Evolutionary conservation across 257 asterid genomes (phyloP), one percentile per base, ranked within the genome.

Genomic region (Prunella vulgaris): DNA sequence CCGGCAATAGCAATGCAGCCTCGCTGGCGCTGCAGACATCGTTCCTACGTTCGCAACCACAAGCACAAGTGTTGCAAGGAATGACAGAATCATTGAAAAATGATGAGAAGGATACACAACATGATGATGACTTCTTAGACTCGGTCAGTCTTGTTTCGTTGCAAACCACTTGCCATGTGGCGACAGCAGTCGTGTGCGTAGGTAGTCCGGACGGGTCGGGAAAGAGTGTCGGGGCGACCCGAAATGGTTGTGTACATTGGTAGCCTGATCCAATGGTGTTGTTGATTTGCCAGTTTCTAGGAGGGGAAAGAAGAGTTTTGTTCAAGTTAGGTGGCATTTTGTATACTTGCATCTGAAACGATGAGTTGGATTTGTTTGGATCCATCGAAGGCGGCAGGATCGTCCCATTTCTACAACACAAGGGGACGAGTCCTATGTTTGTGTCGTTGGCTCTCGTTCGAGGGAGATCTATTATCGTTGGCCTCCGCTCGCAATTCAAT

Each of bases 61-160:
- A 90, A 0, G 96, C 95, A 5, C 96, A 90, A 0, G 93, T 86
- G 33, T 76, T 80, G 85, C 97, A 90, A 5, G 97, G 97, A 21
- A 90, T 25, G 2, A 84, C 83, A 2, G 97, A 86, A 7, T 86
- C 87, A 1, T 87, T 84, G 75, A 81, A 90, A 81, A 81, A 90
- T 0, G 97, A 68, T 0, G 97, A 87, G 72, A 90, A 87, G 5
- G 93, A 83, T 2, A 90, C 97, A 8, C 97, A 87, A 3, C 97
- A 90, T 2, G 65, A 74, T 0, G 90, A n/a, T n/a, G n/a, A n/a
- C 40, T 71, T 83, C 74, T 70, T 80, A 1, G 48, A 18, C 13
- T 77, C 60, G 13, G 37, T 37, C 10, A 5, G 0, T 14, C 37
- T 60, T 0, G 87, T 77, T 1, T 73, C 68, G 64, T 86, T 88